Evolutionary conservation across 2,329 filamentous ascomycete genomes (phyloP).

Genomic region (Diplodia scrobiculata): DNA sequence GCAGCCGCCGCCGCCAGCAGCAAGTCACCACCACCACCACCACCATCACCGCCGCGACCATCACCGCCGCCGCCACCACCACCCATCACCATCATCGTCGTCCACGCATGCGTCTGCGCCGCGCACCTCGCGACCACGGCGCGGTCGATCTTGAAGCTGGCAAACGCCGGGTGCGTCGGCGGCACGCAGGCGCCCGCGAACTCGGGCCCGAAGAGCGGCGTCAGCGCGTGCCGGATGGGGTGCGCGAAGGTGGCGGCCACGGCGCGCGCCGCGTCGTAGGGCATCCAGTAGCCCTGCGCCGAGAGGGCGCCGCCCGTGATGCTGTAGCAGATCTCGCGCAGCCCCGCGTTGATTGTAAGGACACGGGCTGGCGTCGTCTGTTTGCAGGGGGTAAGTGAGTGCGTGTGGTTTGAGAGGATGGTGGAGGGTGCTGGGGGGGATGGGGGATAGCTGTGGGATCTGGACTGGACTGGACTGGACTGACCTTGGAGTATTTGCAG

Average conservation of each 20-base stretch:
- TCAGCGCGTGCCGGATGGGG: conserved; percentile 78
- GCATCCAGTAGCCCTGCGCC: conserved; percentile 98
- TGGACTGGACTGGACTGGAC: conserved; percentile 31
- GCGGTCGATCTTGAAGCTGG: conserved; percentile 49
- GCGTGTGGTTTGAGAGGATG: background rate
- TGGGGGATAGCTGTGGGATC: too few relatives aligned
- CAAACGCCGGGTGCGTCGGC: conserved; percentile 61
- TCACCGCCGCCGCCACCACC: too few relatives aligned
- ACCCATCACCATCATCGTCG: too few relatives aligned
- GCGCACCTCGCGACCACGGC: conserved; percentile 44
- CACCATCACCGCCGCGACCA: too few relatives aligned
- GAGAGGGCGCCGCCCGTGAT: conserved; percentile 90
- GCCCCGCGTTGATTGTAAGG: conserved; percentile 66
- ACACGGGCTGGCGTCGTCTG: conserved; percentile 89
- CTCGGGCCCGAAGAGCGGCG: conserved; percentile 82
- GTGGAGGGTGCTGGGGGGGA: background rate
- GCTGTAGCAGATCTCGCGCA: conserved; percentile 87
- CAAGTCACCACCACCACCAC: too few relatives aligned
- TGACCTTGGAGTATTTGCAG: conserved; percentile 81
- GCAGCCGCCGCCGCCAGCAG: too few relatives aligned
- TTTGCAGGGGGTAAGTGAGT: conserved; percentile 27
- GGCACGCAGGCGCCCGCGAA: conserved; percentile 72
- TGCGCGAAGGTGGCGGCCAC: conserved; percentile 89
- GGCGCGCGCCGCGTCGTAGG: conserved; percentile 80
- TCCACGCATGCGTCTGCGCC: conserved; percentile 45